A percentile compares a stretch with the other conserved stretches of the same genome.
Conservation (phyloP, 192 early-diverging fungal genomes). For the Gamsiella multidivaricata region DNA sequence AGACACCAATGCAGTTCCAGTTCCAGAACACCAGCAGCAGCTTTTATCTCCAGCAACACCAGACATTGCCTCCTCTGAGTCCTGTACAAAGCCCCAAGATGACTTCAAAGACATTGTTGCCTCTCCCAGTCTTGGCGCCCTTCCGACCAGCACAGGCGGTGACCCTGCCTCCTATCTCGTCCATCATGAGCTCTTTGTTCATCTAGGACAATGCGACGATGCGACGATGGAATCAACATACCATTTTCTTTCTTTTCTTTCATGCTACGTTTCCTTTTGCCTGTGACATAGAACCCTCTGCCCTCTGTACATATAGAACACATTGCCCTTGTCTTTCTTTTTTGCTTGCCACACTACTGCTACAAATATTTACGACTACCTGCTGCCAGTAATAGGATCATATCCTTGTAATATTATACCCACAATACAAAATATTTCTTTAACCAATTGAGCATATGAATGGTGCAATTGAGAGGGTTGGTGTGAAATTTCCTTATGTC, state of each 20-base stretch:
- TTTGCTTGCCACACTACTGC: constrained; percentile 11
- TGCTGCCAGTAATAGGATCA: not conserved
- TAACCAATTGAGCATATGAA: not conserved
- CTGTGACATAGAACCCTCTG: constrained; percentile 8
- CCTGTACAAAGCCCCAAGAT: constrained; percentile 22
- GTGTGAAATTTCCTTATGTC: not conserved
- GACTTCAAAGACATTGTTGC: constrained; percentile 24
- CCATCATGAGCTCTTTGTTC: constrained; percentile 51
- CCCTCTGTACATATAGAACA: constrained; percentile 8
- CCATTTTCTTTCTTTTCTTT: not conserved
- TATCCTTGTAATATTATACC: constrained; percentile 2
- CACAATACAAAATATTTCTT: not conserved
- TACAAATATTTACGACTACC: constrained; percentile 9
- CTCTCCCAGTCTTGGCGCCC: constrained; percentile 47
- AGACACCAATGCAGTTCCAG: constrained; percentile 31
- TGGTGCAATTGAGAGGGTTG: not conserved
- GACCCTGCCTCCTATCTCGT: constrained; percentile 53
- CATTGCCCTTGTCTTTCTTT: constrained; percentile 1
- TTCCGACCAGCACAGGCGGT: constrained; percentile 43
- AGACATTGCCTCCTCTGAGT: constrained; percentile 26
- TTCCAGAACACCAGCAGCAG: constrained; percentile 44
- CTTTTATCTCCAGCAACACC: constrained; percentile 21
- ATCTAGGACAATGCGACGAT: constrained; percentile 6
- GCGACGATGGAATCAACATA: not conserved
- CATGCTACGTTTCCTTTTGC: not conserved